Percentiles rank a stretch among this genome's conserved stretches.
Conservation (phyloP, 345 rosid species). For the Viola odorata region DNA sequence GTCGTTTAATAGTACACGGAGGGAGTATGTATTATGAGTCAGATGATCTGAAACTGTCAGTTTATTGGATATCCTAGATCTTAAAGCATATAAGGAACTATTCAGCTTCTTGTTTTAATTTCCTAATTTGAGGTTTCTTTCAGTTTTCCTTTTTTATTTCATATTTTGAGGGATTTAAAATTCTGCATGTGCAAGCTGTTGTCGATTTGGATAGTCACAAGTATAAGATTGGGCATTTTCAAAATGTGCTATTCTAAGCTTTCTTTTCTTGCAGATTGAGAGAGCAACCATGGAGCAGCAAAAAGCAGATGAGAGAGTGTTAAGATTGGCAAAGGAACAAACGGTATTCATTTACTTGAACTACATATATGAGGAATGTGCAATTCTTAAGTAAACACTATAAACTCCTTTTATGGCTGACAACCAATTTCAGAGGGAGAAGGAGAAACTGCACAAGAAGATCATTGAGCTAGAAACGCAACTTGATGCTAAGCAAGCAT, state of each 20-base stretch:
- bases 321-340: conserved; percentile 58
- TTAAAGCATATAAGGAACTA: too few species aligned
- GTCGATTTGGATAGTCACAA: too few species aligned
- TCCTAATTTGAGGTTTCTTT: too few species aligned
- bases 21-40: too few species aligned
- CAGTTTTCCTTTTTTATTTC: too few species aligned
- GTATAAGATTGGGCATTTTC: not conserved
- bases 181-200: too few species aligned
- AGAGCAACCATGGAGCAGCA: conserved; percentile 68
- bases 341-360: conserved; percentile 32
- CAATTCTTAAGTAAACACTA: not conserved
- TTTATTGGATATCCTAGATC: too few species aligned
- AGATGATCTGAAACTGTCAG: too few species aligned
- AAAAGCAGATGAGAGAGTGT: conserved; percentile 49
- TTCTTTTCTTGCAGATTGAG: conserved; percentile 38
- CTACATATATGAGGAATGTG: not conserved
- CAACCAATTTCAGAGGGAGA: conserved; percentile 45
- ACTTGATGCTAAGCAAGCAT: conserved; percentile 58
- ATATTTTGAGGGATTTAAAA: too few species aligned
- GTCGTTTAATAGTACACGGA: too few species aligned
- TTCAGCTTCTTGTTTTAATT: too few species aligned
- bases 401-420: conserved; percentile 7
- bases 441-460: conserved; percentile 45
- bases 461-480: conserved; percentile 45
- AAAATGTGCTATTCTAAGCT: not conserved